phyloP scores from a whole-genome alignment of 108 stramenopile species.

The Conticribra guillardii region DNA sequence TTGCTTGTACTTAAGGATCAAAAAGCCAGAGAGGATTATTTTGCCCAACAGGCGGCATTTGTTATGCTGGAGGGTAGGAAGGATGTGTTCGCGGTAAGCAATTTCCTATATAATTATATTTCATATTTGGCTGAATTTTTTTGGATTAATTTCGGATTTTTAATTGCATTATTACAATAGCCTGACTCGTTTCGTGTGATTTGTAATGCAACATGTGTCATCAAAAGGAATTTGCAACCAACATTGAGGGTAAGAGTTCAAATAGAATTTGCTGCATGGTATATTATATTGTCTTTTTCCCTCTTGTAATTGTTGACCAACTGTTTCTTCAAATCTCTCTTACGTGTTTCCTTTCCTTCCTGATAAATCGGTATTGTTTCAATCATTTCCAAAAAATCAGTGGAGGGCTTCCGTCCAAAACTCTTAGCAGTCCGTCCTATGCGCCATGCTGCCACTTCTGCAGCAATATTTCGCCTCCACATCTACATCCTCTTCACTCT shows the following conservation, averaged over 20 bases:
- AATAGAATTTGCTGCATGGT: background rate
- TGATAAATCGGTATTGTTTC: background rate
- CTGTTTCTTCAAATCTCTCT: too few species aligned
- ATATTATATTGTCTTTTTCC: background rate
- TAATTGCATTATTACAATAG: too few species aligned
- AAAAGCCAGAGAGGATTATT: conserved; percentile 78
- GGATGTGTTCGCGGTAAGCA: conserved; percentile 66
- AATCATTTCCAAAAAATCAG: conserved; percentile 3
- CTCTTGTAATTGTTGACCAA: too few species aligned
- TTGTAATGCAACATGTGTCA: background rate
- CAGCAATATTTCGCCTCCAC: conserved; percentile 60
- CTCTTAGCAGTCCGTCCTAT: conserved; percentile 70
- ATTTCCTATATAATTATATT: background rate
- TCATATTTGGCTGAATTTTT: background rate
- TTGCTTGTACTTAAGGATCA: conserved; percentile 68
- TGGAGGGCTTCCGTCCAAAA: conserved; percentile 72
- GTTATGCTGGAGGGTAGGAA: conserved; percentile 69
- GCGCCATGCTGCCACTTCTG: conserved; percentile 28
- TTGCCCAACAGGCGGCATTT: conserved; percentile 85
- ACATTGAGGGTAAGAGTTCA: conserved; percentile 49
- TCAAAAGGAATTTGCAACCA: conserved; percentile 73
- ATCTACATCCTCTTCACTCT: conserved; percentile 72
- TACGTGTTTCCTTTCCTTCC: background rate
- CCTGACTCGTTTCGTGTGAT: too few species aligned
- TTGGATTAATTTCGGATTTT: too few species aligned